Conservation (phyloP, 1,284 basidiomycete species). For the Sanghuangporus sanghuang region DNA sequence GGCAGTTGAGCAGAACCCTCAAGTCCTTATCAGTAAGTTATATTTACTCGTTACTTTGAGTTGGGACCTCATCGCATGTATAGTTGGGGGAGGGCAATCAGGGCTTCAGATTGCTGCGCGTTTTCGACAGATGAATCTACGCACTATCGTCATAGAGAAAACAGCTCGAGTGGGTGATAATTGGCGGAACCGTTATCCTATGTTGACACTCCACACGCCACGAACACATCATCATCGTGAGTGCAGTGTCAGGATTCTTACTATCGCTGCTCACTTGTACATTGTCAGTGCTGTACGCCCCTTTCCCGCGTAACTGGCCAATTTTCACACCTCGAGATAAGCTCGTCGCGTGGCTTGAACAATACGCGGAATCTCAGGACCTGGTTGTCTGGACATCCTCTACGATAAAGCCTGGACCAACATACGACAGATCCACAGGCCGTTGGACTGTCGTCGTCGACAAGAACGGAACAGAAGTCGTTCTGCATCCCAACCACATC, state of each 20-base stretch:
- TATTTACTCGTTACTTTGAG: neutral
- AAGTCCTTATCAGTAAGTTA: slow-evolving; percentile 12
- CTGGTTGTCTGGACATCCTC: slow-evolving; percentile 17
- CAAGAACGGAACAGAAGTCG: slow-evolving; percentile 24
- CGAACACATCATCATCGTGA: slow-evolving; percentile 32
- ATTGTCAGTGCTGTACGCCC: slow-evolving; percentile 14
- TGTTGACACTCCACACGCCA: slow-evolving; percentile 43
- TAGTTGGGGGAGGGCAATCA: slow-evolving; percentile 51
- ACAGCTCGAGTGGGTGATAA: slow-evolving; percentile 45
- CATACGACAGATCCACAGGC: slow-evolving; percentile 26
- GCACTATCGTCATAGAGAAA: slow-evolving; percentile 43
- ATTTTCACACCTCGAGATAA: slow-evolving; percentile 18
- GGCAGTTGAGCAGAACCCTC: slow-evolving; percentile 15
- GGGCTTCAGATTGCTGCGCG: slow-evolving; percentile 49
- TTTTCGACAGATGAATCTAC: slow-evolving; percentile 45
- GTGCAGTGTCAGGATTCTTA: slow-evolving; percentile 10
- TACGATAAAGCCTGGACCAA: slow-evolving; percentile 6
- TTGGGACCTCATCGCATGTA: neutral
- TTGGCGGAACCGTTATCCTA: slow-evolving; percentile 50
- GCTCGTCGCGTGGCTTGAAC: slow-evolving; percentile 31
- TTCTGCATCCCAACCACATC: slow-evolving; percentile 31
- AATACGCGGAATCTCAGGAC: slow-evolving; percentile 26
- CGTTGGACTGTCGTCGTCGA: slow-evolving; percentile 31
- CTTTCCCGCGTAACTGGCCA: slow-evolving; percentile 12
- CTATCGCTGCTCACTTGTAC: neutral